Evolutionary conservation across 2,329 filamentous ascomycete genomes (phyloP).

Genomic region (Colletotrichum sp.): DNA sequence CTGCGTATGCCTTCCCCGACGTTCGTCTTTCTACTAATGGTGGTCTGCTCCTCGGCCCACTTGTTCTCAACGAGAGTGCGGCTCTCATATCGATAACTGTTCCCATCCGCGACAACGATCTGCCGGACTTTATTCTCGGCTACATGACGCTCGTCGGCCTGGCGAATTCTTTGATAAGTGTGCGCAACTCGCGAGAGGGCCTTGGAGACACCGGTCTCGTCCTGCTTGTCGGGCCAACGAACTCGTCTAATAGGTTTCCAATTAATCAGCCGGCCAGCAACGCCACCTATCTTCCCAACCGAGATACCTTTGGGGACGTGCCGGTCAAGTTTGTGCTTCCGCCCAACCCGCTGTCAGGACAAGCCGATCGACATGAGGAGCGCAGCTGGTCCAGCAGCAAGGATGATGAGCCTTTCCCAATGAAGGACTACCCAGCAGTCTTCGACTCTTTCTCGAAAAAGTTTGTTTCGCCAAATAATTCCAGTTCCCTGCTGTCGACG

Average conservation of each 20-base stretch:
- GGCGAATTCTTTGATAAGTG: conserved; percentile 65
- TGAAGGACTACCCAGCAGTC: conserved; percentile 68
- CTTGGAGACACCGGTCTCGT: conserved; percentile 73
- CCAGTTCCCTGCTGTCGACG: conserved; percentile 71
- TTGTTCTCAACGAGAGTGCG: conserved; percentile 73
- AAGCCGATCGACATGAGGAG: conserved; percentile 53
- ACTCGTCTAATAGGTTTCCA: conserved; percentile 69
- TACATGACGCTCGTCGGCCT: conserved; percentile 85
- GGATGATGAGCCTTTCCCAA: conserved; percentile 56
- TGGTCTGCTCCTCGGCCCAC: conserved; percentile 78
- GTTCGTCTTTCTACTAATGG: conserved; percentile 54
- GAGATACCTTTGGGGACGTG: conserved; percentile 43
- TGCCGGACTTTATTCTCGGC: conserved; percentile 70
- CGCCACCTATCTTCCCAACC: conserved; percentile 44
- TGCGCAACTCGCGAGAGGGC: conserved; percentile 70
- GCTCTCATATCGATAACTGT: conserved; percentile 83
- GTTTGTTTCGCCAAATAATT: conserved; percentile 64
- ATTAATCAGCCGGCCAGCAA: conserved; percentile 49
- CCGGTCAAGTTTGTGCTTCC: conserved; percentile 67
- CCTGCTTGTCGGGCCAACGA: conserved; percentile 72
- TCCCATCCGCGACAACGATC: conserved; percentile 74
- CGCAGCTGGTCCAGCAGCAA: conserved; percentile 47
- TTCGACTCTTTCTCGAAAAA: conserved; percentile 62
- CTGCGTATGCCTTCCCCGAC: conserved; percentile 55
- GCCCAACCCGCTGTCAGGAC: conserved; percentile 44